phyloP scores from a whole-genome alignment of 202 grass and related monocot genomes.

The Musa balbisiana region DNA sequence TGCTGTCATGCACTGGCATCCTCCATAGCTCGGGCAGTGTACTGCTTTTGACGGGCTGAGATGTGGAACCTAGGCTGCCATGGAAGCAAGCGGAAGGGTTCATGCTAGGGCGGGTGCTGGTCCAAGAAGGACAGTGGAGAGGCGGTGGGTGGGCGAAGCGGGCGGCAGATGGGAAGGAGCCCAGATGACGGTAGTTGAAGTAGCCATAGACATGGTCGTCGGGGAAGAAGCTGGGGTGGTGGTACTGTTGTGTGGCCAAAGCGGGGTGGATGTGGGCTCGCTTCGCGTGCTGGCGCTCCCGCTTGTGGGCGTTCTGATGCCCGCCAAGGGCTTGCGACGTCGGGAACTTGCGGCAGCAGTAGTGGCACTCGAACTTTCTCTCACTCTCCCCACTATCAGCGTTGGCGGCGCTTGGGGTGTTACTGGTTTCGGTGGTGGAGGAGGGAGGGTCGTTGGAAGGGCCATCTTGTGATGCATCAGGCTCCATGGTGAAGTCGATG shows the following conservation, averaged over 20 bases:
- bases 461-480: background rate
- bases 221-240: slow-evolving; percentile 43
- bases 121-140: slow-evolving; percentile 48
- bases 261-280: slow-evolving; percentile 56
- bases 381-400: background rate
- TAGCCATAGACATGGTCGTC: slow-evolving; percentile 49
- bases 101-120: background rate
- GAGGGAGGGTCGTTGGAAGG: background rate
- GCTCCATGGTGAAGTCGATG: slow-evolving; percentile 53
- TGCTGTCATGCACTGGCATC: background rate
- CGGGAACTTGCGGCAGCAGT: slow-evolving; percentile 97
- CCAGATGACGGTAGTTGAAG: slow-evolving; percentile 23
- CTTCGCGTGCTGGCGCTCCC: slow-evolving; percentile 70
- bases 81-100: slow-evolving; percentile 20
- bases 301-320: slow-evolving; percentile 85
- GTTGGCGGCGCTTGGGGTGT: slow-evolving; percentile 20
- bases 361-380: slow-evolving; percentile 66
- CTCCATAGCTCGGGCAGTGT: background rate
- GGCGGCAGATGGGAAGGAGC: background rate
- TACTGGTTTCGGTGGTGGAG: background rate
- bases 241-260: slow-evolving; percentile 27
- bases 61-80: slow-evolving; percentile 1
- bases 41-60: background rate
- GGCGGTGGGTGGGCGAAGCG: slow-evolving; percentile 10
- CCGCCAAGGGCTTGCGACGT: slow-evolving; percentile 84